Conservation (phyloP, 192 early-diverging fungal species). For the Mortierella hygrophila region DNA sequence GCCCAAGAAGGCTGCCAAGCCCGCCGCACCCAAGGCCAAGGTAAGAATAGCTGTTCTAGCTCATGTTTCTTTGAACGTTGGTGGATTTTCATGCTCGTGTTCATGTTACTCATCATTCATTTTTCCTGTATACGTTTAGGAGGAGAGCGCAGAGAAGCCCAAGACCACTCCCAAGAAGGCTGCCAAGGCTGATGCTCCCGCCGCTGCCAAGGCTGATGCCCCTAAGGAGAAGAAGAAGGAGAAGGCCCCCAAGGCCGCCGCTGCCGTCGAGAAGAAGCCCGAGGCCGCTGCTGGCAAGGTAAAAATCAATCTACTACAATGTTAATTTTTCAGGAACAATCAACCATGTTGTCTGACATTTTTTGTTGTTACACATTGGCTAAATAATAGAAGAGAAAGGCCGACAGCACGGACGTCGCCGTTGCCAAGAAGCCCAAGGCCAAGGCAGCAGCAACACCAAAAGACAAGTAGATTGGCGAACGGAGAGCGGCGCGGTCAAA, state of each 20-base stretch:
- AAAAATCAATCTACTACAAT: neutral
- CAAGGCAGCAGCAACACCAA: slow-evolving; percentile 32
- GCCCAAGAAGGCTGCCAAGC: slow-evolving; percentile 28
- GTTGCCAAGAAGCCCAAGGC: slow-evolving; percentile 48
- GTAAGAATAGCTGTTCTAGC: slow-evolving; percentile 7
- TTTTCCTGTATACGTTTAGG: neutral
- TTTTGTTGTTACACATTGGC: neutral
- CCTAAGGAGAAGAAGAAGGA: slow-evolving; percentile 14
- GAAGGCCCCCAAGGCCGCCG: slow-evolving; percentile 31
- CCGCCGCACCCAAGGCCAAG: slow-evolving; percentile 17
- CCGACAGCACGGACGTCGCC: slow-evolving; percentile 22
- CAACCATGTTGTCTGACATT: neutral
- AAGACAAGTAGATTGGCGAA: slow-evolving; percentile 24
- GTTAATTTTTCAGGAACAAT: neutral
- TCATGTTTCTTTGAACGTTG: neutral
- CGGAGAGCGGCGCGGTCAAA: neutral
- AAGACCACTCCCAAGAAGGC: slow-evolving; percentile 49
- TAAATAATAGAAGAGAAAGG: slow-evolving; percentile 42
- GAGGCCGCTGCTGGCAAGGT: slow-evolving; percentile 46
- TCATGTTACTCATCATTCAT: neutral
- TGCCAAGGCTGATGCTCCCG: slow-evolving; percentile 37
- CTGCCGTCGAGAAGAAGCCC: slow-evolving; percentile 35
- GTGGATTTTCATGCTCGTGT: neutral
- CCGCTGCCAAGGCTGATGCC: slow-evolving; percentile 23
- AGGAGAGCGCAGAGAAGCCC: slow-evolving; percentile 46